Evolutionary conservation across 2,329 filamentous ascomycete species (phyloP), one percentile per base, ranked within the genome.

Genomic region (Myriangium duriaei): DNA sequence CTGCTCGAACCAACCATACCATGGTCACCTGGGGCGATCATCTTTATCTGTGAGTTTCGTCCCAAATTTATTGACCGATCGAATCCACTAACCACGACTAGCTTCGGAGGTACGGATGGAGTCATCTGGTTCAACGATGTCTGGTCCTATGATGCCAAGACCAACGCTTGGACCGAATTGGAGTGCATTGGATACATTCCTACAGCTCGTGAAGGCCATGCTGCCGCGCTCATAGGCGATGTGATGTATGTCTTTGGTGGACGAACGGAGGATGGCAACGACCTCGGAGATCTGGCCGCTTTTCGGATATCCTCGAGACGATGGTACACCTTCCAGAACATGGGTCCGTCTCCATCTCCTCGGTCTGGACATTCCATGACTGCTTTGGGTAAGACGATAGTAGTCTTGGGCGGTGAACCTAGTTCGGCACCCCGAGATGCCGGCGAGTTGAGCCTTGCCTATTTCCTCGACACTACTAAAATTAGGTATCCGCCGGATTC

Each of bases 261-360:
- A 31, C 81, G 91, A 42, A 95, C 86, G 0, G 85, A 95, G 54
- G 87, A 96, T 49, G 91, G 91, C 1, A 75, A 79, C 17, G 91
- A 98, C 56, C 66, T 98, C 3, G 91, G 88, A 21, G 91, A 98
- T 58, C 69, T 98, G 30, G 88, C 91, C 2, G 91, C 91, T 7
- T 84, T 84, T 59, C 71, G 77, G 34, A 83, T 83, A 49, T 76
- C 80, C 1, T 86, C 86, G 9, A 78, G 84, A 47, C 76, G 91
- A 42, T 98, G 91, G 91, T 98, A 96, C 58, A 98, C 91, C 24
- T 98, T 98, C 61, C 91, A 98, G 55, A 98, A 98, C 55, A 98
- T 98, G 91, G 91, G 91, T 0, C 87, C 87, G 3, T 92, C 87
- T 1, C 91, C 91, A 0, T 95, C 87, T 3, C 79, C 91, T 19